phyloP scores from a whole-genome alignment of 2,329 filamentous ascomycete species.

The Ceratocystis lukuohia region DNA sequence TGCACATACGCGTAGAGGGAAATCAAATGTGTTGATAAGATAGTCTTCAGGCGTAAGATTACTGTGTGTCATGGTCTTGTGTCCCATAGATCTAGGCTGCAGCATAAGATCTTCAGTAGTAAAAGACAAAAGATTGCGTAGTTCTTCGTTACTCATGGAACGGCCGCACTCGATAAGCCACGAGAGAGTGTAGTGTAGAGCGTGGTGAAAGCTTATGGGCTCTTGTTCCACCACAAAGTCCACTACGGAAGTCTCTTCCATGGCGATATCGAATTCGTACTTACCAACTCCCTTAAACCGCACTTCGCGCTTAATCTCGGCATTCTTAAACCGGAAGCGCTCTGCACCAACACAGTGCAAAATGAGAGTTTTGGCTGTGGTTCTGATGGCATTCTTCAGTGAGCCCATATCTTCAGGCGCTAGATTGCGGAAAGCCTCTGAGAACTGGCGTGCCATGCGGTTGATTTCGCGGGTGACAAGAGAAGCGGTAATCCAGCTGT shows the following conservation, averaged over 20 bases:
- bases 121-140: slow-evolving; percentile 58
- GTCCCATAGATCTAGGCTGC: slow-evolving; percentile 48
- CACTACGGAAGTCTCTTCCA: slow-evolving; percentile 53
- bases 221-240: slow-evolving; percentile 81
- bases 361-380: slow-evolving; percentile 70
- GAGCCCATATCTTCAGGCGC: slow-evolving; percentile 50
- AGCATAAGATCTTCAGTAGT: slow-evolving; percentile 56
- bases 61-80: slow-evolving; percentile 41
- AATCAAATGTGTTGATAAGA: slow-evolving; percentile 79
- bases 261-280: slow-evolving; percentile 62
- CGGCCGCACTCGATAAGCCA: slow-evolving; percentile 90
- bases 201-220: slow-evolving; percentile 93
- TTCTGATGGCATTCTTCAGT: slow-evolving; percentile 58
- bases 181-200: slow-evolving; percentile 86
- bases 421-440: slow-evolving; percentile 67
- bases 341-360: slow-evolving; percentile 84
- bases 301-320: slow-evolving; percentile 77
- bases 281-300: slow-evolving; percentile 65
- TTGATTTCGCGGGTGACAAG: slow-evolving; percentile 93
- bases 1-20: slow-evolving; percentile 79
- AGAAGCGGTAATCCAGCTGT: slow-evolving; percentile 94
- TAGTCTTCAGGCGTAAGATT: slow-evolving; percentile 57
- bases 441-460: slow-evolving; percentile 73
- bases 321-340: slow-evolving; percentile 66
- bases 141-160: slow-evolving; percentile 51